Percentiles rank a stretch among this genome's conserved stretches.
These are phyloP conservation scores for Suillus brevipes DNA, from an alignment of 768 basidiomycete species.

Conservation along the genomic window DNA sequence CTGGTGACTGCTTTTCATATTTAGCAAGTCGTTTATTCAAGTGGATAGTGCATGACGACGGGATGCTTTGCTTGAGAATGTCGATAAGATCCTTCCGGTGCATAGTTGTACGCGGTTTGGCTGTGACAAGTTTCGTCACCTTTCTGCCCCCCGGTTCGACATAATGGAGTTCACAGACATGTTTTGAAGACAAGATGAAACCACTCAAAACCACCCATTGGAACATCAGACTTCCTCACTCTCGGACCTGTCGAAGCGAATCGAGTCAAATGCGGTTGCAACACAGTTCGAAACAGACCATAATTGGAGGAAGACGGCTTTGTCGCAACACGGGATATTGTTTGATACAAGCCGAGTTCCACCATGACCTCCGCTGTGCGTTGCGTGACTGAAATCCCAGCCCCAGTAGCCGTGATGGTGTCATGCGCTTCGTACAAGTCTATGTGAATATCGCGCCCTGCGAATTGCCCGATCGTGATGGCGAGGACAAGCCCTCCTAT, in stretches of 20 bases:
- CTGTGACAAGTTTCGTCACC: not conserved
- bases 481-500: conserved; percentile 44
- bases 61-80: conserved; percentile 23
- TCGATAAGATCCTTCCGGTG: conserved; percentile 31
- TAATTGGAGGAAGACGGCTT: not conserved
- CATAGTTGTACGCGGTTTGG: not conserved
- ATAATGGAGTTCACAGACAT: not conserved
- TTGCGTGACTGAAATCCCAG: conserved; percentile 40
- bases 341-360: not conserved
- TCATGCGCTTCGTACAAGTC: conserved; percentile 46
- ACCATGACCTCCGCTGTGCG: not conserved
- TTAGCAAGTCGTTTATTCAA: conserved; percentile 33
- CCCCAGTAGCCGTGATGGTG: conserved; percentile 37
- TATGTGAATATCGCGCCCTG: conserved; percentile 32
- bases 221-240: conserved; percentile 6
- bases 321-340: not conserved
- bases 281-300: not conserved
- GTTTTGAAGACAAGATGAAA: conserved; percentile 11
- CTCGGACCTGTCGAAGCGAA: not conserved
- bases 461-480: conserved; percentile 28
- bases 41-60: conserved; percentile 20
- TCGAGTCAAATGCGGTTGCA: not conserved
- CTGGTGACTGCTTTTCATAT: conserved; percentile 15
- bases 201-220: conserved; percentile 10
- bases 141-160: not conserved